Percentiles rank a stretch among this genome's conserved stretches.
These are phyloP conservation scores for Suillus hirtellus DNA, from an alignment of 768 basidiomycete species.

Conservation along the genomic window DNA sequence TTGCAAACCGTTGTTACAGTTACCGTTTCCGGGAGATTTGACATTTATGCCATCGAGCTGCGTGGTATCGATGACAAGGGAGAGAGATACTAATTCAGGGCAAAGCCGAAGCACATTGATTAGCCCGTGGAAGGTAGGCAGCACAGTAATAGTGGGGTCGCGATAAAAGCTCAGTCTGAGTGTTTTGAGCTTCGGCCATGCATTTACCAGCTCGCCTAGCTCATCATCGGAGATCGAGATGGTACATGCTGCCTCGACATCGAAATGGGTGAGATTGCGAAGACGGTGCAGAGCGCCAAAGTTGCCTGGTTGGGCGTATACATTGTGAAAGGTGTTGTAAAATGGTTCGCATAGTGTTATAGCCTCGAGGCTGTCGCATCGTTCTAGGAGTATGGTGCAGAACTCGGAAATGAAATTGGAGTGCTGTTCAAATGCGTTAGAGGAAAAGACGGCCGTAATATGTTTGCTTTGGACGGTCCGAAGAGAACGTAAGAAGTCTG, in stretches of 20 bases:
- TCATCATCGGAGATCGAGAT: slow-evolving; percentile 18
- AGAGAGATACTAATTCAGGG: slow-evolving; percentile 16
- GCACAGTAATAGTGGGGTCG: slow-evolving; percentile 14
- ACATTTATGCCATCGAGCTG: not conserved
- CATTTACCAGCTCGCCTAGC: slow-evolving; percentile 16
- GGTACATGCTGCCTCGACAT: slow-evolving; percentile 19
- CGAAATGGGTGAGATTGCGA: not conserved
- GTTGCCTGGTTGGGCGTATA: not conserved
- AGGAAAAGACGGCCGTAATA: not conserved
- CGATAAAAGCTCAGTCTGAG: slow-evolving; percentile 23
- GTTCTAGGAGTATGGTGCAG: not conserved
- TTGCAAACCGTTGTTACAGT: not conserved
- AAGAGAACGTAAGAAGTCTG: not conserved
- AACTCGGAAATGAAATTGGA: too few relatives aligned
- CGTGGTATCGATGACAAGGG: slow-evolving; percentile 26
- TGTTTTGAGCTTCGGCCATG: slow-evolving; percentile 25
- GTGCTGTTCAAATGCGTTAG: too few relatives aligned
- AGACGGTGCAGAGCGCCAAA: not conserved
- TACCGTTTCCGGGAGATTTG: not conserved
- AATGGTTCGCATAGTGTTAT: slow-evolving; percentile 1
- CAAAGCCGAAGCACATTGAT: slow-evolving; percentile 15
- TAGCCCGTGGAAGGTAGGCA: slow-evolving; percentile 25
- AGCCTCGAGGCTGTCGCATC: not conserved
- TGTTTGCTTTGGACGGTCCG: not conserved
- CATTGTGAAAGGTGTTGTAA: not conserved